Evolutionary conservation across 768 basidiomycete genomes (phyloP), one percentile per base, ranked within the genome.

Genomic region (Lactarius akahatsu): DNA sequence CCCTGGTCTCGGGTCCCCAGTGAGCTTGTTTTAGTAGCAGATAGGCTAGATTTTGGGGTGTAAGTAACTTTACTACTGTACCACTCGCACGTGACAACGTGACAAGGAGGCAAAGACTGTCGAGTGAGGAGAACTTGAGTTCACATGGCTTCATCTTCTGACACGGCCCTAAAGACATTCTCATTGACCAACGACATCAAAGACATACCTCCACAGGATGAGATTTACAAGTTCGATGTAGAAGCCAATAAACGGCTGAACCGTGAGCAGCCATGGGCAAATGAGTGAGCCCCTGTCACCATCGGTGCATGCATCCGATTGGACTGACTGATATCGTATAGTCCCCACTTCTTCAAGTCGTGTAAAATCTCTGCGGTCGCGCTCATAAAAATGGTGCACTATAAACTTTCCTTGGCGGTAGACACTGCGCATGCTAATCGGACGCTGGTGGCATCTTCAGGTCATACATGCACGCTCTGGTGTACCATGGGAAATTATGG

Each of bases 401-500:
- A 50, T 20, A 18, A n/a, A 23, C 5, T 2, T 11, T n/a, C 40
- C 8, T 26, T 45, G 26, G 26, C 13, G 65, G 57, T 57, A 61
- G 30, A 40, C n/a, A 8, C 54, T n/a, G 28, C 30, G 30, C 13
- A n/a, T 26, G n/a, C 69, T 73, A 69, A 63, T 41, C n/a, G 61
- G 18, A 36, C 20, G 8, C 40, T 9, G 40, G 23, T 62, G 45
- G 36, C 57, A 13, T 16, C 66, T 79, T 78, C 78, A 98, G 96
- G 91, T 98, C 69, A 98, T 98, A 75, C 96, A 98, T 76, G 96
- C 96, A 38, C 88, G 96, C 59, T 98, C 96, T 2, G 96, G 96
- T 66, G 96, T 97, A 6, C 90, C 91, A 65, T 93, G 98, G 80
- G 96, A 99, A 78, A 97, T 99, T 74, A 99, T 99, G 96, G 96